These are phyloP conservation scores for Phytophthora tentaculata DNA, from an alignment of 352 stramenopile genomes.

Conservation along the genomic window DNA sequence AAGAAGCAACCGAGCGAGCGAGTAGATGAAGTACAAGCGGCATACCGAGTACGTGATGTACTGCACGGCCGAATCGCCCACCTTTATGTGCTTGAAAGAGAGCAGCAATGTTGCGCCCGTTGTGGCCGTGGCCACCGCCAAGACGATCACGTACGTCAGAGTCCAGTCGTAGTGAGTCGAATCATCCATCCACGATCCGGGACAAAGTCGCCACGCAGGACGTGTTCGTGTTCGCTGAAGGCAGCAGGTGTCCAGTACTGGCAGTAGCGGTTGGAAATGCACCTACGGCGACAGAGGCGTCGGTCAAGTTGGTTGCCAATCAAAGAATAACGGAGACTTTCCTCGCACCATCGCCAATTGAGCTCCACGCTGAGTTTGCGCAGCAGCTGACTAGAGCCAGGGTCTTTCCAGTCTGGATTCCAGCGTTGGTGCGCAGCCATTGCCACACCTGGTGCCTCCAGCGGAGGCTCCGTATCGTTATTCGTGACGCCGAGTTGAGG, in stretches of 20 bases:
- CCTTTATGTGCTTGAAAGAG: slow-evolving; percentile 69
- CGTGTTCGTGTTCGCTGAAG: slow-evolving; percentile 21
- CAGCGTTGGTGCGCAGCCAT: not conserved
- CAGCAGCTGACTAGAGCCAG: slow-evolving; percentile 20
- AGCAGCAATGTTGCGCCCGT: slow-evolving; percentile 59
- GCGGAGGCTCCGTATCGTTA: no score
- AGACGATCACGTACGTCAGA: slow-evolving; percentile 59
- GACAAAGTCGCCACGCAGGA: slow-evolving; percentile 17
- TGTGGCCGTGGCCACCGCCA: slow-evolving; percentile 48
- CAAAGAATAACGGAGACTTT: slow-evolving; percentile 29
- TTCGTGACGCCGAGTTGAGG: not conserved
- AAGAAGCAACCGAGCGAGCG: slow-evolving; percentile 53
- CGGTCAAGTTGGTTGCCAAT: slow-evolving; percentile 23
- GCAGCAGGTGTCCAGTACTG: slow-evolving; percentile 4
- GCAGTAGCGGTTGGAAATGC: not conserved
- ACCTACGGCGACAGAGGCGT: not conserved
- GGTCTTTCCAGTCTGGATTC: not conserved
- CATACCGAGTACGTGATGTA: slow-evolving; percentile 75
- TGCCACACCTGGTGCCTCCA: slow-evolving; percentile 13
- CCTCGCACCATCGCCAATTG: slow-evolving; percentile 33
- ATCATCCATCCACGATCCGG: slow-evolving; percentile 51
- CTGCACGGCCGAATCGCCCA: slow-evolving; percentile 66
- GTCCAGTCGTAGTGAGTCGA: slow-evolving; percentile 62
- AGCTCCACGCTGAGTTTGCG: slow-evolving; percentile 29
- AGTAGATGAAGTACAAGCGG: slow-evolving; percentile 71